These are phyloP conservation scores for Fereydounia khargensis DNA, from an alignment of 1,284 basidiomycete species.

Conservation along the genomic window DNA sequence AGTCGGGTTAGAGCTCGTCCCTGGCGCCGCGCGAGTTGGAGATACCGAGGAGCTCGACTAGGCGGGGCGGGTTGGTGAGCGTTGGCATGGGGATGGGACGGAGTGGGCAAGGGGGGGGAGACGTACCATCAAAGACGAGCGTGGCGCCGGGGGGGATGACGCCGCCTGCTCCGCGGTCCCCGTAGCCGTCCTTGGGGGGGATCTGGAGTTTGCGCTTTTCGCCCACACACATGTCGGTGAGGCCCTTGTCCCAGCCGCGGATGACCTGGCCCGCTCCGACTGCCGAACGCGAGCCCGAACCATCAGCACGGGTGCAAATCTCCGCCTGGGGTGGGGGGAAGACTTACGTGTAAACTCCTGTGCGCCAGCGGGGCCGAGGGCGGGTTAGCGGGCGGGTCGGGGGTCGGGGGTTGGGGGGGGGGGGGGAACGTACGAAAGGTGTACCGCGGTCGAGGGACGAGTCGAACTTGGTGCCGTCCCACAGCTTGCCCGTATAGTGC, in stretches of 20 bases:
- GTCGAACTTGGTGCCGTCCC: slow-evolving; percentile 76
- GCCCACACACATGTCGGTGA: slow-evolving; percentile 74
- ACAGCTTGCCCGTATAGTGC: slow-evolving; percentile 68
- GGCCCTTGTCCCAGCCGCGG: slow-evolving; percentile 63
- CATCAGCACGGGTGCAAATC: neutral
- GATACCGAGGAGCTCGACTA: slow-evolving; percentile 37
- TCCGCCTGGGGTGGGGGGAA: neutral
- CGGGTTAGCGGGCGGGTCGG: neutral
- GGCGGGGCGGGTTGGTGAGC: no score
- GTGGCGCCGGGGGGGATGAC: slow-evolving; percentile 80
- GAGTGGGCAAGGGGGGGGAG: no score
- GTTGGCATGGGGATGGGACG: no score
- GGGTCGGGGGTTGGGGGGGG: no score
- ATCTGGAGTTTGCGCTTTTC: slow-evolving; percentile 79
- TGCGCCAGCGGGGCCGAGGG: neutral
- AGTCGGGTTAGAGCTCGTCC: slow-evolving; percentile 7
- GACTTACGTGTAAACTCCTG: slow-evolving; percentile 35
- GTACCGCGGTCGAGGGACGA: slow-evolving; percentile 67
- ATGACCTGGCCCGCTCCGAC: slow-evolving; percentile 79
- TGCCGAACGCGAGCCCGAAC: slow-evolving; percentile 43
- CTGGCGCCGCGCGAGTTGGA: slow-evolving; percentile 17
- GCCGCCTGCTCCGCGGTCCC: slow-evolving; percentile 70
- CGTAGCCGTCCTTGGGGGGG: slow-evolving; percentile 60
- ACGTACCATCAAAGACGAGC: slow-evolving; percentile 74
- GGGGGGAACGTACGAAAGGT: slow-evolving; percentile 61